Base-by-base conservation (phyloP, 2,329 filamentous ascomycete species). In the Paracamarosporium sp. region DNA sequence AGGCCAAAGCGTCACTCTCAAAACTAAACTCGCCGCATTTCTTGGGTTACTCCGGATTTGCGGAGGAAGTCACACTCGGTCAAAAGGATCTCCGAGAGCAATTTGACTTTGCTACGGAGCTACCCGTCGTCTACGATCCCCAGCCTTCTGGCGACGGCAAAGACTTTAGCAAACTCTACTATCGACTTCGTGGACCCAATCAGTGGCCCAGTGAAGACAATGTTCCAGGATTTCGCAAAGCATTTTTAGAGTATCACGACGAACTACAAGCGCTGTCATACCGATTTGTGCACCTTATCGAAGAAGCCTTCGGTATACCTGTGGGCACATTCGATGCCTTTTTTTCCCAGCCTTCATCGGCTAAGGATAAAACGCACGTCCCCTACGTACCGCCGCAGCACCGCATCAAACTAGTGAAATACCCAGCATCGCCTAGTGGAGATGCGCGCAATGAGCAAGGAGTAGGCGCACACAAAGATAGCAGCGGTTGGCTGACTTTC, bases 401-500 rank as follows among this genome's bases (percentile, higher is more conserved):
- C 66, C 82, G 86, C 4, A 78, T 88, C 36, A 87, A 88, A 63
- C 74, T 88, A 2, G 77, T 87, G 2, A 81, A 80, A 52, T 87
- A 88, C 53, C 74, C 76, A 17, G 57, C 58, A 11, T 61, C 66
- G 5, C 25, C 48, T 0, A 64, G 74, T 24, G 2, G 47, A 53
- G 13, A 31, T 0, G 57, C 63, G 9, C 41, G 54, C 1, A 50
- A 36, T 13, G 46, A 64, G 3, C 85, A 88, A 71, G 86, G 86
- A 1, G 85, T 88, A 1, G 86, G 86, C 0, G 82, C 86, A 0
- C 86, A 88, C 73, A 88, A 88, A 64, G 85, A 87, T 68, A 87
- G 83, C 0, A 87, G 85, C 0, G 86, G 86, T 3, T 88, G 85
- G 85, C 85, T 86, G 77, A 88, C 86, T 0, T 88, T 89, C 60